phyloP scores from a whole-genome alignment of 2,329 filamentous ascomycete species.

The Cladophialophora carrionii region DNA sequence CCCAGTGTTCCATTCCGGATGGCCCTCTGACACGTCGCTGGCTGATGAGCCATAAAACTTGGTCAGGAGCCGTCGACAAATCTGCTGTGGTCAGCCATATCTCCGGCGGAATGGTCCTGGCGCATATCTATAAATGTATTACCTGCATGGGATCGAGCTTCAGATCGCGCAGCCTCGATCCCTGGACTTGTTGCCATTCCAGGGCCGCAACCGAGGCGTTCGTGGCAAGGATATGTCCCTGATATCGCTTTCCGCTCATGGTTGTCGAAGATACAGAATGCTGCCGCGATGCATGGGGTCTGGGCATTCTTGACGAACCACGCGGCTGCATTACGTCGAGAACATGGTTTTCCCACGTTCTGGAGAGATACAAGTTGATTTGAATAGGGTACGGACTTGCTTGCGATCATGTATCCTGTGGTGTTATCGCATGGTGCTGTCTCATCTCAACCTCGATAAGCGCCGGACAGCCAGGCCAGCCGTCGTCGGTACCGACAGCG shows the following conservation, averaged over 20 bases:
- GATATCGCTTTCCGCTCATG: slow-evolving; percentile 10
- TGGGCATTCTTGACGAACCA: not conserved
- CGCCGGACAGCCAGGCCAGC: not conserved
- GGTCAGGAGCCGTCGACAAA: slow-evolving; percentile 17
- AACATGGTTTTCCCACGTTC: no score
- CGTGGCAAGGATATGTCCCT: slow-evolving; percentile 3
- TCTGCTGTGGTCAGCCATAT: slow-evolving; percentile 9
- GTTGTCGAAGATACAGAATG: not conserved
- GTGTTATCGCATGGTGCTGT: not conserved
- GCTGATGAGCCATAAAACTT: slow-evolving; percentile 15
- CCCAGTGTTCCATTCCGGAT: slow-evolving; percentile 4
- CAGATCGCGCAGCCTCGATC: slow-evolving; percentile 1
- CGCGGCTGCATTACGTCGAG: not conserved
- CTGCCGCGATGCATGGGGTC: not conserved
- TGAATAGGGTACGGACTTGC: not conserved
- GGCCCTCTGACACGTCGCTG: slow-evolving; percentile 6
- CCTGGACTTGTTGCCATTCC: slow-evolving; percentile 1
- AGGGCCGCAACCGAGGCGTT: slow-evolving; percentile 1
- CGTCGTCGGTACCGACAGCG: no score
- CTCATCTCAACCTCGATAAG: not conserved
- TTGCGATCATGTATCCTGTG: no score
- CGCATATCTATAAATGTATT: not conserved
- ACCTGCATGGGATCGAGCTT: slow-evolving; percentile 14
- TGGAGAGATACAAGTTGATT: no score
- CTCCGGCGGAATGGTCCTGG: not conserved